A percentile compares a stretch with the other conserved stretches of the same genome.
These are phyloP conservation scores for Benincasa hispida DNA, from an alignment of 306 rosid species.

Conservation along the genomic window DNA sequence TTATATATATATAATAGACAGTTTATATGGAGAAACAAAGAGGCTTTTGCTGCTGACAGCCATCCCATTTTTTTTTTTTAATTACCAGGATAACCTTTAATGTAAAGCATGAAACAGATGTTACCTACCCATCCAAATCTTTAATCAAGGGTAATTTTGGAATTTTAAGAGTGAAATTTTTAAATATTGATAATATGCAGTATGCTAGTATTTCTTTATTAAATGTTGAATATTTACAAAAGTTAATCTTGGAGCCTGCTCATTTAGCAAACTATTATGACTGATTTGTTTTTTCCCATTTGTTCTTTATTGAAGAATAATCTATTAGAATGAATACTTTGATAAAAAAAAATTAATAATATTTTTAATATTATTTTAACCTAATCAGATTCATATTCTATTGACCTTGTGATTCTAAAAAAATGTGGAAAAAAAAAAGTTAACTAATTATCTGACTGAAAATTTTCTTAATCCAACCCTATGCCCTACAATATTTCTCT, in stretches of 20 bases:
- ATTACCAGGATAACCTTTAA: background rate
- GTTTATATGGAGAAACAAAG: background rate
- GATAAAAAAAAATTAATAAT: background rate
- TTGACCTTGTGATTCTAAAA: background rate
- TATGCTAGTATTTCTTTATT: background rate
- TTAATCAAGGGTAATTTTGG: background rate
- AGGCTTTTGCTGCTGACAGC: background rate
- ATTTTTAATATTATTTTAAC: too few relatives aligned
- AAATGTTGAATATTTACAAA: background rate
- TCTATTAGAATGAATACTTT: background rate
- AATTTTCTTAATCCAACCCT: background rate
- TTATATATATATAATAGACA: background rate
- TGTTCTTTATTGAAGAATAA: background rate
- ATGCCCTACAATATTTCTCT: too few relatives aligned
- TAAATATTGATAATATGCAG: background rate
- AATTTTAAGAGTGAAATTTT: background rate
- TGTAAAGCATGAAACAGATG: background rate
- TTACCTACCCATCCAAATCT: background rate
- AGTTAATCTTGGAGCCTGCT: background rate
- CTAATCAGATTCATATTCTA: too few relatives aligned
- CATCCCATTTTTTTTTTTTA: background rate
- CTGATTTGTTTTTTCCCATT: too few relatives aligned
- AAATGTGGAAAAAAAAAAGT: too few relatives aligned
- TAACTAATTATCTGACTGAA: too few relatives aligned
- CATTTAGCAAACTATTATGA: background rate